These are phyloP conservation scores for Myxozyma neotropica DNA, from an alignment of 805 yeast species.

Conservation along the genomic window DNA sequence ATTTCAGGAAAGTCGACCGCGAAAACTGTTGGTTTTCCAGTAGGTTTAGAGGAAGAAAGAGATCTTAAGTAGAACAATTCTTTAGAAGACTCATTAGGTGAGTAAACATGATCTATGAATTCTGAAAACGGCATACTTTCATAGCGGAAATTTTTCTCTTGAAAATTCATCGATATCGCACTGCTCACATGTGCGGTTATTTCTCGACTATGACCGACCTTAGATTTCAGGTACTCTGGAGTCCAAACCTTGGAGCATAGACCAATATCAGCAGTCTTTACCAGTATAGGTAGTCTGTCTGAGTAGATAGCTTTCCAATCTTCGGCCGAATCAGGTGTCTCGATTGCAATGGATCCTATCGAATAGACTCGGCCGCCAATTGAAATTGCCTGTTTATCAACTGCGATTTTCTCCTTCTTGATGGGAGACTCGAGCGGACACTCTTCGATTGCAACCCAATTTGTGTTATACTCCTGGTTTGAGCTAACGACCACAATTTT, in stretches of 20 bases:
- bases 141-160: slow-evolving; percentile 42
- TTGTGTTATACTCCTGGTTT: not conserved
- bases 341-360: not conserved
- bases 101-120: slow-evolving; percentile 37
- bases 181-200: slow-evolving; percentile 41
- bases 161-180: slow-evolving; percentile 39
- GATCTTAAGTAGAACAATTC: slow-evolving; percentile 40
- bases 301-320: slow-evolving; percentile 20
- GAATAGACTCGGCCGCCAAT: not conserved
- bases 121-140: slow-evolving; percentile 38
- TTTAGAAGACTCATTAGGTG: not conserved
- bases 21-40: slow-evolving; percentile 40
- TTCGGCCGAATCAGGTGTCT: not conserved
- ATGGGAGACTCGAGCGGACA: not conserved
- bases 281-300: slow-evolving; percentile 36
- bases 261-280: slow-evolving; percentile 40
- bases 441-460: not conserved
- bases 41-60: slow-evolving; percentile 40
- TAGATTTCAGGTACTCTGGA: slow-evolving; percentile 39
- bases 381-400: not conserved
- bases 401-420: not conserved
- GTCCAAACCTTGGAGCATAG: slow-evolving; percentile 39
- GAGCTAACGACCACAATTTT: slow-evolving; percentile 24
- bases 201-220: slow-evolving; percentile 37
- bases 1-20: slow-evolving; percentile 41